Base-by-base conservation (phyloP, 139 green algal species). In the Chlamydomonas sp. region DNA sequence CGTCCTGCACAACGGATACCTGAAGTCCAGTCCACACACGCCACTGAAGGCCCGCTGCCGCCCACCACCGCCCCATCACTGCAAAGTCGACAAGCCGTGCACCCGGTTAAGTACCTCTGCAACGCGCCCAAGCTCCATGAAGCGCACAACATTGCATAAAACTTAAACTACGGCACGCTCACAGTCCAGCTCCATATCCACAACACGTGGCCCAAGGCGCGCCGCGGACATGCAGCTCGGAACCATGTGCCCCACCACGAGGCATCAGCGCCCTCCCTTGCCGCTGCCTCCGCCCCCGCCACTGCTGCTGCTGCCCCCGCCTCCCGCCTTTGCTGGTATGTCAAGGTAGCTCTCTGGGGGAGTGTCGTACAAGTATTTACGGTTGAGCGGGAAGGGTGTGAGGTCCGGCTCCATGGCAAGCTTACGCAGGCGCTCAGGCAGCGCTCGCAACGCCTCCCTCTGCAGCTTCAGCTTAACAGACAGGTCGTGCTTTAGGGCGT, bases 401-500 rank as follows among this genome's bases (percentile, higher is more conserved):
- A 76, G 57, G 60, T 91, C 87, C 10, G 79, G 73, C 58, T 84
- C 62, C 66, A 66, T 66, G 3, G 87, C 87, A 0, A 79, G 66
- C 63, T 67, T 12, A 2, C 87, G 80, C 60, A 91, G 67, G 16
- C 67, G 69, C 16, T 69, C n/a, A 31, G 87, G 80, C 58, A 91
- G 74, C 0, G 87, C 87, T 9, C 63, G 78, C 6, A 91, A n/a
- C 2, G 87, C 87, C 0, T 74, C 80, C 63, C 61, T 18, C 75
- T 88, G 87, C 63, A 91, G 87, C 57, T 79, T 67, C 64, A 79
- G 72, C 87, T 91, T 91, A 16, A 80, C 63, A 6, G 0, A 17
- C 87, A 91, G 85, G 74, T 88, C 80, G 58, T 78, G 31, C 5
- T 31, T 15, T 81, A 80, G 88, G 4, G 75, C 81, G 12, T 63